Base-by-base conservation (phyloP, 129 eudicot genomes). In the Flaveria sonorensis region DNA sequence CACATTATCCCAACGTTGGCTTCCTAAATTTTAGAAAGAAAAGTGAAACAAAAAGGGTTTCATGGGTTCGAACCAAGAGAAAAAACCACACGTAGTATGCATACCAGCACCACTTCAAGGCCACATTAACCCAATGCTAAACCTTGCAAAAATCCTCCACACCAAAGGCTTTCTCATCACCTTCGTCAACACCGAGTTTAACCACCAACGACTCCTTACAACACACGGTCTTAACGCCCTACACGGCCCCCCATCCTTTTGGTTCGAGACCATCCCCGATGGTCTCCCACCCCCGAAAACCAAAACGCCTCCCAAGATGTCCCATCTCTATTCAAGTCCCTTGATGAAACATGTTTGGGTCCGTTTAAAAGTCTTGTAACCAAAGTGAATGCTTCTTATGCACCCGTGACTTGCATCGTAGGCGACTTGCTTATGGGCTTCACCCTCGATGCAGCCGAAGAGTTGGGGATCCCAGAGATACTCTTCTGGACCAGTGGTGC, bases 401-500 rank as follows among this genome's bases (percentile, higher is more conserved):
- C 94, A 11, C 92, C 89, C 6, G 78, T 81, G 15, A 77, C 76
- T 26, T 81, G 85, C 21, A 61, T 84, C 15, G 90, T 90, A 3
- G 73, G 89, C 1, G 97, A 91, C 32, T 83, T 80, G 6, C 71
- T 61, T 23, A 86, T 88, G 93, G 81, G 85, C 28, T 91, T 91
- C 75, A 87, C 92, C 6, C 53, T 81, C 8, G 73, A 63, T 8
- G 97, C 84, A 1, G 92, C 87, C 7, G 73, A 50, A 21, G 81
- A 86, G 56, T 62, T 88, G 10, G 87, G 83, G 48, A 53, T 91
- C 23, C 89, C 85, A 4, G 86, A 78, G 61, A 84, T 87, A 19
- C 59, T 86, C 57, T 53, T 83, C 10, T 88, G 92, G 90, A 88
- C 94, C 0, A 69, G 87, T n/a, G 86, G 95, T 13, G 88, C 88